These are phyloP conservation scores for Pleurotus tuber-regium DNA, from an alignment of 768 basidiomycete species.

Conservation along the genomic window DNA sequence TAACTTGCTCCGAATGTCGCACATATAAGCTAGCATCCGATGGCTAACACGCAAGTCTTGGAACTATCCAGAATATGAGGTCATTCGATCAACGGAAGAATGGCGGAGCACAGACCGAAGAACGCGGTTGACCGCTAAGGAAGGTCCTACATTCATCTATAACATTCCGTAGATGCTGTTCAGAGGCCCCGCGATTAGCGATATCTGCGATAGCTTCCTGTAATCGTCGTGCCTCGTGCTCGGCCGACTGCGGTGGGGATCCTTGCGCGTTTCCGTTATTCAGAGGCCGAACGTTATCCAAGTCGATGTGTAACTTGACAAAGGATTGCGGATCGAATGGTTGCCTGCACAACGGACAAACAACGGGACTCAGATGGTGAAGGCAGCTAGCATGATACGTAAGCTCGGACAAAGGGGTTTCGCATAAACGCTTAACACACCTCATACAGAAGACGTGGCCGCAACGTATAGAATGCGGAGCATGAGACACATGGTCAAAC, in stretches of 20 bases:
- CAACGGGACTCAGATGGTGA: constrained; percentile 40
- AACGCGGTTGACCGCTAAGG: constrained; percentile 42
- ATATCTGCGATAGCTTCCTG: constrained; percentile 52
- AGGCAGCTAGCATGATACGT: constrained; percentile 45
- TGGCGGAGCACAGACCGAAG: constrained; percentile 34
- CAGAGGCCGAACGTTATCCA: constrained; percentile 30
- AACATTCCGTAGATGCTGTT: constrained; percentile 45
- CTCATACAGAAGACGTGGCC: constrained; percentile 69
- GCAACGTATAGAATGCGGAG: constrained; percentile 65
- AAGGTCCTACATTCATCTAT: constrained; percentile 51
- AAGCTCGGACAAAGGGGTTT: neutral
- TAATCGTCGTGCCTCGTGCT: constrained; percentile 47
- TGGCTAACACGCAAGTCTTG: constrained; percentile 47
- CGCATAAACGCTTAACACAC: constrained; percentile 24
- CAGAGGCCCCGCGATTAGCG: constrained; percentile 53
- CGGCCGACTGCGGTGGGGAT: constrained; percentile 17
- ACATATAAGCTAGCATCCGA: constrained; percentile 48
- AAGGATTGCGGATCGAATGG: constrained; percentile 44
- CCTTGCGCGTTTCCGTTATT: constrained; percentile 2
- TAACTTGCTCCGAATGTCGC: constrained; percentile 43
- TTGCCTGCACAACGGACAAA: constrained; percentile 65
- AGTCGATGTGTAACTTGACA: constrained; percentile 60
- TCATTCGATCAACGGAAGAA: constrained; percentile 7
- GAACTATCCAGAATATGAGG: constrained; percentile 33
- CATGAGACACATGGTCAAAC: constrained; percentile 49